phyloP scores from a whole-genome alignment of 495 filamentous ascomycete species.

The Penicillium paxilli region DNA sequence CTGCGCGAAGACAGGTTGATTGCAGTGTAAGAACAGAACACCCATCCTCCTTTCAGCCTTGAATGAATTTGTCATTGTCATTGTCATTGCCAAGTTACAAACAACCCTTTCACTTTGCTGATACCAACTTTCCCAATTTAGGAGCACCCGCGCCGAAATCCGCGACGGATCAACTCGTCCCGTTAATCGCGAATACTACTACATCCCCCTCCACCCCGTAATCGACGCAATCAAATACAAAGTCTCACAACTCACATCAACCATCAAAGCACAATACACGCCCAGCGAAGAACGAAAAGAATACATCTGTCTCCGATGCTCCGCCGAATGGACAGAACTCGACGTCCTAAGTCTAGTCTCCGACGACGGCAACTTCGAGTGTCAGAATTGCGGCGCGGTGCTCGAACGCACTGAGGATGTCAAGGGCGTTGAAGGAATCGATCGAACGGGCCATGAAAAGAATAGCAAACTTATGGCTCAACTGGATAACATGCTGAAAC shows the following conservation, averaged over 20 bases:
- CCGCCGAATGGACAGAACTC: slow-evolving; percentile 77
- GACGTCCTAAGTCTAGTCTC: slow-evolving; percentile 74
- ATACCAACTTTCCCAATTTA: slow-evolving; percentile 27
- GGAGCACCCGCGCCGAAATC: slow-evolving; percentile 75
- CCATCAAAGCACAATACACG: slow-evolving; percentile 76
- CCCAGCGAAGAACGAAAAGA: slow-evolving; percentile 86
- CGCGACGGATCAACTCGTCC: slow-evolving; percentile 79
- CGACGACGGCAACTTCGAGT: slow-evolving; percentile 67
- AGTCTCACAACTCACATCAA: slow-evolving; percentile 78
- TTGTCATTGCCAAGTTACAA: no score
- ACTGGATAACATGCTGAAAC: slow-evolving; percentile 77
- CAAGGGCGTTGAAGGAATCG: slow-evolving; percentile 56
- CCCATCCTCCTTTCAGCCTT: neutral
- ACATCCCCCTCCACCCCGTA: slow-evolving; percentile 89
- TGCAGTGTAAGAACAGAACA: slow-evolving; percentile 60
- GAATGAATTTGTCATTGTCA: no score
- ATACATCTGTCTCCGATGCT: slow-evolving; percentile 80
- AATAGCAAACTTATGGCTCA: slow-evolving; percentile 85
- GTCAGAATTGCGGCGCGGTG: slow-evolving; percentile 73
- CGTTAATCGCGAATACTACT: slow-evolving; percentile 88
- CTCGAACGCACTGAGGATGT: slow-evolving; percentile 66
- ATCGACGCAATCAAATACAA: slow-evolving; percentile 97
- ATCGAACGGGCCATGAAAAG: slow-evolving; percentile 76
- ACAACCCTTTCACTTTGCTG: no score
- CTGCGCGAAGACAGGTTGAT: slow-evolving; percentile 85